These are phyloP conservation scores for Pulveroboletus sp. DNA, from an alignment of 768 basidiomycete species.

Conservation along the genomic window DNA sequence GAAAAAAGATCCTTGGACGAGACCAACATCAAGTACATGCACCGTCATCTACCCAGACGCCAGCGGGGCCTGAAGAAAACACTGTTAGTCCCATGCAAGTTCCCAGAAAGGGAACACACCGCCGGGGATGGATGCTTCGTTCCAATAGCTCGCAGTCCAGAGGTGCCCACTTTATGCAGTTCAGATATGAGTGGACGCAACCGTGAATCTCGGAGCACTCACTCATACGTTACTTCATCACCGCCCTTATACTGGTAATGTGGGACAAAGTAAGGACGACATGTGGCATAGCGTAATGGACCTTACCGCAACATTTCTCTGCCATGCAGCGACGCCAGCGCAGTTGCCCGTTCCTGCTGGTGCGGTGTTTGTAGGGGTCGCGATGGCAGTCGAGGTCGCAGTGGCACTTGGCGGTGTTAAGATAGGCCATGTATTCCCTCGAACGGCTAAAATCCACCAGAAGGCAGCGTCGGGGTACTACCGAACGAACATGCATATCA, in stretches of 20 bases:
- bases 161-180: background rate
- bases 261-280: background rate
- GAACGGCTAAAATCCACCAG: constrained; percentile 28
- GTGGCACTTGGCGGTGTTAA: background rate
- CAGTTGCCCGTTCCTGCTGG: background rate
- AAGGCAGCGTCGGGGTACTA: constrained; percentile 37
- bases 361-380: background rate
- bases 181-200: background rate
- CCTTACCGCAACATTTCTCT: background rate
- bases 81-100: background rate
- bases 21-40: background rate
- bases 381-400: background rate
- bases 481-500: background rate
- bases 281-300: background rate
- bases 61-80: background rate
- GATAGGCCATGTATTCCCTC: constrained; percentile 4
- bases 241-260: background rate
- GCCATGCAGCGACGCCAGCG: background rate
- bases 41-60: background rate
- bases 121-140: background rate
- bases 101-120: background rate
- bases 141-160: constrained; percentile 7
- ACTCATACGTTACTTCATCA: background rate
- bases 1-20: no score
- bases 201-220: background rate